Percentiles rank a stretch among this genome's conserved stretches.
These are phyloP conservation scores for Apiospora malaysiana DNA, from an alignment of 2,329 filamentous ascomycete genomes.

Conservation along the genomic window DNA sequence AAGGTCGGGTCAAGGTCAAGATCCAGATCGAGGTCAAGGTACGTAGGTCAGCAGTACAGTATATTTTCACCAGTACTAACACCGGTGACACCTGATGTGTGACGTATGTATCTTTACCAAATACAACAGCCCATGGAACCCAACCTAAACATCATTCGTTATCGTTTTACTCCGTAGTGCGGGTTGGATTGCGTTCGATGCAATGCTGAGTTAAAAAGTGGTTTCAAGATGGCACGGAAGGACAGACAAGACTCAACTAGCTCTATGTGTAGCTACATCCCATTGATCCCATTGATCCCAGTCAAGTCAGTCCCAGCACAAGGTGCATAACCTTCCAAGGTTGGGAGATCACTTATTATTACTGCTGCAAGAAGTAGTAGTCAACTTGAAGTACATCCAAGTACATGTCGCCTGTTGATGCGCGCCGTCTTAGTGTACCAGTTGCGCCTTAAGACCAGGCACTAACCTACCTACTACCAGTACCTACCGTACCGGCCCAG, in stretches of 20 bases:
- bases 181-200: not conserved
- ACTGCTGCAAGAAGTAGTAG: too few relatives aligned
- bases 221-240: not conserved
- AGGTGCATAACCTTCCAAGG: not conserved
- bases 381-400: not conserved
- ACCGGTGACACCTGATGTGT: not conserved
- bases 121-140: not conserved
- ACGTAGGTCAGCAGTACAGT: not conserved
- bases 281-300: not conserved
- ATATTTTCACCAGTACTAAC: not conserved
- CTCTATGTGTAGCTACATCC: not conserved
- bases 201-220: not conserved
- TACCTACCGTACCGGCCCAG: not conserved
- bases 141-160: not conserved
- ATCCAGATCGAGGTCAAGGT: not conserved
- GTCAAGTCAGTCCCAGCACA: not conserved
- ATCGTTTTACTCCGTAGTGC: not conserved
- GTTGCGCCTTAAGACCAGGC: not conserved
- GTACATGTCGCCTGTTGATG: not conserved
- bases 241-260: not conserved
- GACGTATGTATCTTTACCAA: not conserved
- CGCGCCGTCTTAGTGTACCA: constrained; percentile 7
- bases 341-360: too few relatives aligned
- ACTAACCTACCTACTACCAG: not conserved
- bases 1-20: not conserved